Base-by-base conservation (phyloP, 352 stramenopile species). In the Chrysophaeum taylorii region DNA sequence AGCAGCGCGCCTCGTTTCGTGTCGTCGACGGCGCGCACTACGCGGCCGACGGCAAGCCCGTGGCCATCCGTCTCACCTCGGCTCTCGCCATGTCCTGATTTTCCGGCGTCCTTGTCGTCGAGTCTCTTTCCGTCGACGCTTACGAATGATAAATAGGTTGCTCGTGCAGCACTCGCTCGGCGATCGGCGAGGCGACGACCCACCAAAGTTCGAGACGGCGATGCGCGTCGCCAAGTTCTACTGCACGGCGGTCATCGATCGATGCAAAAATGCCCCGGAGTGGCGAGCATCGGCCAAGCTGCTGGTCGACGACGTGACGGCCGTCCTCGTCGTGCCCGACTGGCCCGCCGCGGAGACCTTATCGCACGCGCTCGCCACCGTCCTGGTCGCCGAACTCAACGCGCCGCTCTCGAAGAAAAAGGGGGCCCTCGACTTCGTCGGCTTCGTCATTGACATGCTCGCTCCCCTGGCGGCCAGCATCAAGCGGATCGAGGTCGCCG, bases 281-380 rank as follows among this genome's bases (percentile, higher is more conserved):
- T 62, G 50, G 50, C 50, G 50, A 9, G 14, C 50, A 9, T 31
- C 14, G 15, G 5, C 27, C 25, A 2, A 39, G 5, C 15, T 36
- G 7, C 50, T 62, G 25, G 4, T 33, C 50, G 50, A 62, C 50
- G 50, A 62, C 50, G 50, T 21, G 7, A 31, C 50, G 2, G 27
- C 23, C 15, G 2, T 21, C 1, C 50, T 62, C 15, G 1, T 21
- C n/a, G 1, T 36, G 5, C 15, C 50, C 9, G 50, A 37, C 15
- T 62, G 50, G 50, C 50, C 50, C 50, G 50, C 50, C 27, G 50
- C 50, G 50, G n/a, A 62, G 50, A 62, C 50, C 27, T 2, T 62
- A 9, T 9, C 23, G 4, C 23, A 21, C n/a, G 50, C 50, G 25
- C 50, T 62, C 15, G 50, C 7, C 4, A 7, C 7, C 50, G n/a